These are phyloP conservation scores for Allium sativum DNA, from an alignment of 106 monocot genomes.

Conservation along the genomic window DNA sequence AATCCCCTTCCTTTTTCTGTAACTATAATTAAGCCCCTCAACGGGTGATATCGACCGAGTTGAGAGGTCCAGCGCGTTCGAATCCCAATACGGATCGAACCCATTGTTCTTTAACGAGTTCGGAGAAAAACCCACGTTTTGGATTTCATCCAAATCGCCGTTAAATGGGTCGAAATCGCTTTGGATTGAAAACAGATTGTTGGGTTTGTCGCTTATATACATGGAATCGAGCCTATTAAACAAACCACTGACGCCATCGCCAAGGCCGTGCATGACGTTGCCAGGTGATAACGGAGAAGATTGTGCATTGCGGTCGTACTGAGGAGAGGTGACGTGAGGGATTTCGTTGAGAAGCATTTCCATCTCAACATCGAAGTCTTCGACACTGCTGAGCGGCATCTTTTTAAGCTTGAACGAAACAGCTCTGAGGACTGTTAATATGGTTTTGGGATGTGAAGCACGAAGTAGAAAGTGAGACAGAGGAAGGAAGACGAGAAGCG, in stretches of 20 bases:
- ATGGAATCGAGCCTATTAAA: not conserved
- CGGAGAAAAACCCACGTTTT: not conserved
- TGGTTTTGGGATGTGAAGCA: too few relatives aligned
- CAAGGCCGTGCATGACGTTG: not conserved
- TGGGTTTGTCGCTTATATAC: not conserved
- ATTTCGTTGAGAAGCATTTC: conserved; percentile 23
- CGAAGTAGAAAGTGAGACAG: too few relatives aligned
- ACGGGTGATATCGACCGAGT: conserved; percentile 1
- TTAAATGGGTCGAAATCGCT: not conserved
- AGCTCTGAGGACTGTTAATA: too few relatives aligned
- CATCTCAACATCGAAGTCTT: conserved; percentile 18
- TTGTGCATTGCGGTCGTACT: conserved; percentile 1
- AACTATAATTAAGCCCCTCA: not conserved
- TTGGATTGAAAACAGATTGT: not conserved
- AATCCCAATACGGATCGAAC: conserved; percentile 4
- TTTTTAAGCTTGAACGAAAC: too few relatives aligned
- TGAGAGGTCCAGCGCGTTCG: conserved; percentile 5
- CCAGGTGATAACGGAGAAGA: not conserved
- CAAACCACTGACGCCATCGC: not conserved
- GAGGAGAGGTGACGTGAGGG: conserved; percentile 8
- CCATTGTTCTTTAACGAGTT: not conserved
- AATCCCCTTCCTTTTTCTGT: not conserved
- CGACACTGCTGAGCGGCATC: conserved; percentile 3
- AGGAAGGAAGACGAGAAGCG: too few relatives aligned
- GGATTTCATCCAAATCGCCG: not conserved